Conservation (phyloP, 139 green algal species). For the Nannochloris sp. region DNA sequence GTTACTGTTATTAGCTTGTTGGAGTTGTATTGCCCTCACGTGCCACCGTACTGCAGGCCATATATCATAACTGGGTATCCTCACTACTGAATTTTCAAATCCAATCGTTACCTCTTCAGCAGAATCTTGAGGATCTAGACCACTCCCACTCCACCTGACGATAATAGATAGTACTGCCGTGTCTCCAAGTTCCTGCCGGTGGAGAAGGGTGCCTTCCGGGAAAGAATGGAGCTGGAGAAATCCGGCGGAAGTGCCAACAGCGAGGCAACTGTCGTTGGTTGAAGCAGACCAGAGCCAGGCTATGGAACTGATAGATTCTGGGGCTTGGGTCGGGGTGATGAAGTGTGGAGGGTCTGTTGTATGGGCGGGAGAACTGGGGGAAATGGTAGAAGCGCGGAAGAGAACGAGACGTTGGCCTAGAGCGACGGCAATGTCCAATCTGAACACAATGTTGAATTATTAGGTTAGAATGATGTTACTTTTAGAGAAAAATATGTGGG, state of each 20-base stretch:
- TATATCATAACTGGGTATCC: conserved; percentile 36
- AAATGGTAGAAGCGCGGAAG: neutral
- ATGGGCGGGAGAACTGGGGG: neutral
- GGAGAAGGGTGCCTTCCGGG: conserved; percentile 25
- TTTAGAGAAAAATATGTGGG: neutral
- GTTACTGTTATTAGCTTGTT: no score
- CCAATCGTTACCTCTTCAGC: conserved; percentile 45
- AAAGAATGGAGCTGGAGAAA: conserved; percentile 47
- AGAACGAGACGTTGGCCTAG: conserved; percentile 16
- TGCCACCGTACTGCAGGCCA: conserved; percentile 11
- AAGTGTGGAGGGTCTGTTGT: neutral
- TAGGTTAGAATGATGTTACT: no score
- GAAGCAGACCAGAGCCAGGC: neutral
- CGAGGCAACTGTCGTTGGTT: conserved; percentile 24
- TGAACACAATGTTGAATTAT: no score
- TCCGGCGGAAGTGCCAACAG: conserved; percentile 45
- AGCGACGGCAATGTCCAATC: neutral
- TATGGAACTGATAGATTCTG: conserved; percentile 12
- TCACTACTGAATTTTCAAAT: conserved; percentile 40
- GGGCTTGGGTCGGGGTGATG: neutral
- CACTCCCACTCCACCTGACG: conserved; percentile 5
- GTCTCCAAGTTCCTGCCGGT: conserved; percentile 38
- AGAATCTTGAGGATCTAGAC: conserved; percentile 24
- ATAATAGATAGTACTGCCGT: neutral
- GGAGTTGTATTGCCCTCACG: no score